Evolutionary conservation across 495 filamentous ascomycete species (phyloP).

Genomic region (Penicillium robsamsonii): DNA sequence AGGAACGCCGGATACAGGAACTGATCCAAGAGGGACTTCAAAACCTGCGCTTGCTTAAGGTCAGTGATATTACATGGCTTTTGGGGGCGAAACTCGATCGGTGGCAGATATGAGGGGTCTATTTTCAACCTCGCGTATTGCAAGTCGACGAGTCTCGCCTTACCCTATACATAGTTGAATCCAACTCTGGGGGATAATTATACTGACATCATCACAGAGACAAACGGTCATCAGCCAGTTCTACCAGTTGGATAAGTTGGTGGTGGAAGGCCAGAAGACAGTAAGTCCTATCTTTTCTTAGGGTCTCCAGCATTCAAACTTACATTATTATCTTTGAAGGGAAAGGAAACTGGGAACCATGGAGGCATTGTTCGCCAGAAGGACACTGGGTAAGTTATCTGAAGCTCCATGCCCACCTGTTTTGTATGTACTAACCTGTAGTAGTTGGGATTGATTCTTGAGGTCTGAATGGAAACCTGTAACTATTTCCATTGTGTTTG

Average conservation of each 20-base stretch:
- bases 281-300: constrained; percentile 27
- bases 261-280: constrained; percentile 82
- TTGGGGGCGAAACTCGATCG: background rate
- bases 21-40: constrained; percentile 84
- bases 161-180: background rate
- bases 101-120: background rate
- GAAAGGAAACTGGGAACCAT: constrained; percentile 68
- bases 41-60: constrained; percentile 89
- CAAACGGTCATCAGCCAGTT: constrained; percentile 95
- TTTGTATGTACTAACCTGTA: constrained; percentile 9
- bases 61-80: constrained; percentile 41
- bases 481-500: constrained; percentile 15
- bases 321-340: constrained; percentile 42
- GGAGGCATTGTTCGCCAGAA: constrained; percentile 76
- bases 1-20: constrained; percentile 80
- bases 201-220: constrained; percentile 56
- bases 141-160: background rate
- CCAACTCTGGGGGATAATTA: background rate
- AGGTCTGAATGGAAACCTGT: constrained; percentile 1
- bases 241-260: constrained; percentile 86
- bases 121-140: background rate
- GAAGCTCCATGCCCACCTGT: background rate
- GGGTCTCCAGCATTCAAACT: background rate
- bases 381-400: constrained; percentile 66
- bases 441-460: constrained; percentile 48